These are phyloP conservation scores for Blastobotrys arbuscula DNA, from an alignment of 1,139 yeast species.

Conservation along the genomic window DNA sequence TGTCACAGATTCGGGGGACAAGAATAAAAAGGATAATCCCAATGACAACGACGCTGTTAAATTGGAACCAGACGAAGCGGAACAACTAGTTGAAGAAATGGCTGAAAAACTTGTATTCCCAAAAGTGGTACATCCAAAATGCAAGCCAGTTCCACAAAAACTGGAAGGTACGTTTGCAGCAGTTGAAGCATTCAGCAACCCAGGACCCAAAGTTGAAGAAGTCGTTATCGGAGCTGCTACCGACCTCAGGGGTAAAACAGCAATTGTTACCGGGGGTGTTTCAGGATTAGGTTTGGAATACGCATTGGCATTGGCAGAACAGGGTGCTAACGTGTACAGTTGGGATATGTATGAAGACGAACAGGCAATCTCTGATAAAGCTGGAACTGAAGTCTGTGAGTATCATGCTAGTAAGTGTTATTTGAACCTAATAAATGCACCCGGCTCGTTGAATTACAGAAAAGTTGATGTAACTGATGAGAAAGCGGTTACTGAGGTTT, in stretches of 20 bases:
- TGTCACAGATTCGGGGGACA: too few species aligned
- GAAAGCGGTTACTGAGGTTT: conserved; percentile 50
- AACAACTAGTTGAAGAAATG: too few species aligned
- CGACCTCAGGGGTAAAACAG: conserved; percentile 57
- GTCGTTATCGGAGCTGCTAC: conserved; percentile 13
- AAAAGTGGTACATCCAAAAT: too few species aligned
- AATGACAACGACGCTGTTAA: too few species aligned
- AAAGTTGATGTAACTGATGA: conserved; percentile 45
- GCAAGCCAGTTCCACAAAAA: conserved; percentile 26
- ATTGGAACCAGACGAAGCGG: too few species aligned
- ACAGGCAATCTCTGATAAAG: conserved; percentile 26
- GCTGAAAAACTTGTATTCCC: too few species aligned
- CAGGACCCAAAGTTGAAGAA: conserved; percentile 22
- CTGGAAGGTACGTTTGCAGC: conserved; percentile 30
- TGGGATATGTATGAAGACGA: conserved; percentile 37
- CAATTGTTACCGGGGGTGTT: conserved; percentile 66
- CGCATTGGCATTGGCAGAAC: conserved; percentile 66
- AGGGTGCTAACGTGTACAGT: conserved; percentile 59
- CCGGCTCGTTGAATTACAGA: conserved; percentile 35
- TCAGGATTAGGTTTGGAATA: conserved; percentile 69
- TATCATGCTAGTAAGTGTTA: too few species aligned
- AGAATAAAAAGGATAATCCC: too few species aligned
- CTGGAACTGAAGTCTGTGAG: conserved; percentile 51
- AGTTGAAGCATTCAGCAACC: conserved; percentile 22
- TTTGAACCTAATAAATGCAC: conserved; percentile 51